Conservation (phyloP, 129 eudicot species). For the Lonicera japonica region DNA sequence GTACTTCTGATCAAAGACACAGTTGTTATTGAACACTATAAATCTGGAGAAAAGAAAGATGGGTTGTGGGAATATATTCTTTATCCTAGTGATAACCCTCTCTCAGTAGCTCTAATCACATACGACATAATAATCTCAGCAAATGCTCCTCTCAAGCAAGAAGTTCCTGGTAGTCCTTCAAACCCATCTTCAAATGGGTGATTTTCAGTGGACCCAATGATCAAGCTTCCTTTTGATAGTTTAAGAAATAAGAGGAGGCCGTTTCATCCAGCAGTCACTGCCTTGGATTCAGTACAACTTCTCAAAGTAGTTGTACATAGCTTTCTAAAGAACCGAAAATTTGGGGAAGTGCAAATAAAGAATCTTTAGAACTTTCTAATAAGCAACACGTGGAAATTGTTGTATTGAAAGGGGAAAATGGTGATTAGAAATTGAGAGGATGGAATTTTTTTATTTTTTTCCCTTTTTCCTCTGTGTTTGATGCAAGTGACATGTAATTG, state of each 20-base stretch:
- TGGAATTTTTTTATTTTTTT: too few species aligned
- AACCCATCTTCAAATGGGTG: constrained; percentile 11
- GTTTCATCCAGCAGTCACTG: constrained; percentile 91
- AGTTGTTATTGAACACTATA: too few species aligned
- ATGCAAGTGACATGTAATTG: too few species aligned
- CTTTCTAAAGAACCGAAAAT: too few species aligned
- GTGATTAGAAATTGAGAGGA: too few species aligned
- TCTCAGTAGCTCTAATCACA: constrained; percentile 80
- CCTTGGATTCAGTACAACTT: constrained; percentile 85
- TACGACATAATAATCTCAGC: constrained; percentile 83
- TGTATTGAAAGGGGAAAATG: too few species aligned
- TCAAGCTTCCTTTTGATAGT: constrained; percentile 45
- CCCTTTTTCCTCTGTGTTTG: too few species aligned
- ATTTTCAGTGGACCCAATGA: constrained; percentile 57
- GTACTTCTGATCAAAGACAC: too few species aligned
- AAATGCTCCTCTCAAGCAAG: constrained; percentile 68
- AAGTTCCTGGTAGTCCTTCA: constrained; percentile 59
- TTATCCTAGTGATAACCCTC: constrained; percentile 44
- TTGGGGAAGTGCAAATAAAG: too few species aligned
- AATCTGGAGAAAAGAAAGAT: constrained; percentile 27
- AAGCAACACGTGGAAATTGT: too few species aligned
- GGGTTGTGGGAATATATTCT: constrained; percentile 76
- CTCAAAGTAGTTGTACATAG: too few species aligned
- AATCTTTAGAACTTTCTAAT: too few species aligned
- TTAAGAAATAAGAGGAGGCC: constrained; percentile 39